Percentiles rank a stretch among this genome's conserved stretches.
These are phyloP conservation scores for Trametes gibbosa DNA, from an alignment of 768 basidiomycete species.

Conservation along the genomic window DNA sequence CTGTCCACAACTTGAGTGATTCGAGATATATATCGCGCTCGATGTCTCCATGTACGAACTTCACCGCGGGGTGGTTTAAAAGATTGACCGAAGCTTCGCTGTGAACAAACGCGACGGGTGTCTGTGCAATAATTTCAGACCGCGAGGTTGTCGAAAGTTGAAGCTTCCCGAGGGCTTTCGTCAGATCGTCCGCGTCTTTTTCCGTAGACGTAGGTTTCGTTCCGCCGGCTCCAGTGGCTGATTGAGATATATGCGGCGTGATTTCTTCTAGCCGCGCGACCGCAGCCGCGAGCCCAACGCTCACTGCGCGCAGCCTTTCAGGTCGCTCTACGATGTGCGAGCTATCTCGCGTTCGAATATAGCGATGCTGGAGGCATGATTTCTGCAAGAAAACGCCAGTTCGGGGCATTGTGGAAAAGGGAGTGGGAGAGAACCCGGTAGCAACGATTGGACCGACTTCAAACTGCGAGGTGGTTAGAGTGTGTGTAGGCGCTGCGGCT, in stretches of 20 bases:
- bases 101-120: constrained; percentile 46
- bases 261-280: constrained; percentile 64
- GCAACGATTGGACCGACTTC: not conserved
- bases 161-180: constrained; percentile 39
- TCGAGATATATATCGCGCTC: constrained; percentile 65
- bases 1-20: constrained; percentile 57
- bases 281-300: constrained; percentile 77
- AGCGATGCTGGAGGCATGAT: constrained; percentile 69
- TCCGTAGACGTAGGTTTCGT: not conserved
- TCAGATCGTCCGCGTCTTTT: constrained; percentile 38
- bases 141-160: constrained; percentile 15
- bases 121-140: not conserved
- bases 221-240: not conserved
- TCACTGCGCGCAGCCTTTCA: constrained; percentile 82
- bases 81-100: constrained; percentile 56
- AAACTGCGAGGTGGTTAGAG: no score
- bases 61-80: constrained; percentile 59
- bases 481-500: no score
- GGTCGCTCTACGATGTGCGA: constrained; percentile 88
- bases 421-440: not conserved
- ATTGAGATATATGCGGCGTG: not conserved
- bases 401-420: not conserved
- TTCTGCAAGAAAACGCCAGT: constrained; percentile 56
- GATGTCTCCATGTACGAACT: constrained; percentile 71
- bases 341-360: constrained; percentile 71